These are phyloP conservation scores for Botrytis hyacinthi DNA, from an alignment of 2,329 filamentous ascomycete species.

Conservation along the genomic window DNA sequence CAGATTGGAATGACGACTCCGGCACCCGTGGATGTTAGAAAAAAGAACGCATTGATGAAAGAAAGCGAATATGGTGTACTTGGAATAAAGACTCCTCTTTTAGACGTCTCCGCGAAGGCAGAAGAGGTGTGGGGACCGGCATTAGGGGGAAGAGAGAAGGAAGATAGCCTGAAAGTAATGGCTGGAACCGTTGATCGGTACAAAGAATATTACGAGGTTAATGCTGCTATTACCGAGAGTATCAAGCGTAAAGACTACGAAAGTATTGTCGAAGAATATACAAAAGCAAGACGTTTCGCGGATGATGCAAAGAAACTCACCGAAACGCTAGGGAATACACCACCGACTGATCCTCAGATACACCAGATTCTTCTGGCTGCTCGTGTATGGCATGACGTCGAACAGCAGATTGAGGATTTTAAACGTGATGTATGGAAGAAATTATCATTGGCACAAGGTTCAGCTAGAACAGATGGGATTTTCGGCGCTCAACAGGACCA, in stretches of 20 bases:
- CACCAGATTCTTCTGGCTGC: constrained; percentile 86
- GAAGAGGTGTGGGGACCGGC: constrained; percentile 98
- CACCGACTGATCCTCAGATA: constrained; percentile 73
- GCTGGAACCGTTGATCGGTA: constrained; percentile 74
- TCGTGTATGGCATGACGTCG: constrained; percentile 92
- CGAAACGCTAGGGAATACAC: constrained; percentile 51
- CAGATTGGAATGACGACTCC: constrained; percentile 31
- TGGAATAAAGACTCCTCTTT: constrained; percentile 82
- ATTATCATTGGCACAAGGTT: constrained; percentile 65
- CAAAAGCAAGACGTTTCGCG: constrained; percentile 75
- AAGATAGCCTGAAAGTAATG: constrained; percentile 79
- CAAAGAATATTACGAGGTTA: constrained; percentile 78
- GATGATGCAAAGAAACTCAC: constrained; percentile 73
- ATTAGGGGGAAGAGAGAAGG: constrained; percentile 84
- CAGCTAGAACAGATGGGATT: constrained; percentile 34
- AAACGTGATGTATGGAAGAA: constrained; percentile 88
- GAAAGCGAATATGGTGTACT: constrained; percentile 88
- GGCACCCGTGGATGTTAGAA: constrained; percentile 53
- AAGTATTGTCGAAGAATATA: constrained; percentile 80
- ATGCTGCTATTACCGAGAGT: constrained; percentile 71
- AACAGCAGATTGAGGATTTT: constrained; percentile 80
- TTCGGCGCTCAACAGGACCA: constrained; percentile 62
- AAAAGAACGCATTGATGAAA: constrained; percentile 88
- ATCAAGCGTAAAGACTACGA: constrained; percentile 93
- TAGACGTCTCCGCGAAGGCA: constrained; percentile 89